phyloP scores from a whole-genome alignment of 2,329 filamentous ascomycete species.

The Bimuria novae-zelandiae region DNA sequence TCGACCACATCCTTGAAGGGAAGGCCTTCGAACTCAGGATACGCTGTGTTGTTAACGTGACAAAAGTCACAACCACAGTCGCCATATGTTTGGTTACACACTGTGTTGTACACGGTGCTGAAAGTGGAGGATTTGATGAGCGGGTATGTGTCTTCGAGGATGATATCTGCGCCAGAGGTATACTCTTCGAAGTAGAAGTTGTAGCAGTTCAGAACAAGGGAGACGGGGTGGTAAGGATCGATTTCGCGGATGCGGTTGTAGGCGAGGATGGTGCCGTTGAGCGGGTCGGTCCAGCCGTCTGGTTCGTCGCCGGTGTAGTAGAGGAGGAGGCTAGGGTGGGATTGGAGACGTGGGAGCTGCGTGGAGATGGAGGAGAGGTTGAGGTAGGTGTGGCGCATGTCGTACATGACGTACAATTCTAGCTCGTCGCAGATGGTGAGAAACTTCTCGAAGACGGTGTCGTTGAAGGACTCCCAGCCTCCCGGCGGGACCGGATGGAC shows the following conservation, averaged over 20 bases:
- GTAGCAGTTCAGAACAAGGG: conserved; percentile 64
- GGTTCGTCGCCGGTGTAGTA: conserved; percentile 60
- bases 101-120: conserved; percentile 59
- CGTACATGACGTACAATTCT: conserved; percentile 55
- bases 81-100: conserved; percentile 63
- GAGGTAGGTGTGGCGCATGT: conserved; percentile 50
- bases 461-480: conserved; percentile 47
- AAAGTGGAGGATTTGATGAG: conserved; percentile 61
- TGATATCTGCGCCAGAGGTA: conserved; percentile 59
- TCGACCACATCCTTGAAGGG: conserved; percentile 57
- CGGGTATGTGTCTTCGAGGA: conserved; percentile 66
- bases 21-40: conserved; percentile 13
- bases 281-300: conserved; percentile 61
- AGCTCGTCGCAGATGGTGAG: conserved; percentile 51
- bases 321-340: conserved; percentile 46
- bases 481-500: conserved; percentile 52
- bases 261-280: conserved; percentile 52
- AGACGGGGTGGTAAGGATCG: conserved; percentile 66
- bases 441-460: conserved; percentile 45
- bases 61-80: conserved; percentile 69
- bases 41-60: conserved; percentile 42
- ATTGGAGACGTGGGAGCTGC: conserved; percentile 45
- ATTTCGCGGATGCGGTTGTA: conserved; percentile 54
- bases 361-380: conserved; percentile 45
- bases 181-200: conserved; percentile 65